phyloP scores from a whole-genome alignment of 306 rosid genomes.

The Benincasa hispida region DNA sequence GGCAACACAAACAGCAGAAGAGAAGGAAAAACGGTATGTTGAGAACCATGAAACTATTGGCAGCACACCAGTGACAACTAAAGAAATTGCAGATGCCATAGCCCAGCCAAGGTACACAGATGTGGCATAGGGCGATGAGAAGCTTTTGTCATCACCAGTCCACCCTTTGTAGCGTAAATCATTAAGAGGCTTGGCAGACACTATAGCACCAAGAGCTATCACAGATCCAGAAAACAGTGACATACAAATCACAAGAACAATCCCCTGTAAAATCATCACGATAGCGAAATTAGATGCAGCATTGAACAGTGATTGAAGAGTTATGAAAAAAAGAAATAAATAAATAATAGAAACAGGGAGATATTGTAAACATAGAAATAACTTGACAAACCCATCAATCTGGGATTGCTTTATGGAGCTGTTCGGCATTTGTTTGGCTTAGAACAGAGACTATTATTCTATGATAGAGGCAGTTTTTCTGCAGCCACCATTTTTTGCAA shows the following conservation, averaged over 20 bases:
- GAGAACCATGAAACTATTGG: slow-evolving; percentile 98
- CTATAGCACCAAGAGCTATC: slow-evolving; percentile 75
- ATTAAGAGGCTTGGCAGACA: slow-evolving; percentile 89
- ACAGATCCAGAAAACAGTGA: slow-evolving; percentile 66
- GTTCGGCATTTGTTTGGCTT: neutral
- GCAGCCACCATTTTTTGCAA: neutral
- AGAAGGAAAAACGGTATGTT: slow-evolving; percentile 75
- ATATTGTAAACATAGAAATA: neutral
- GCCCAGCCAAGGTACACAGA: slow-evolving; percentile 95
- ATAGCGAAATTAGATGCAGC: slow-evolving; percentile 1
- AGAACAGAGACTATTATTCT: neutral
- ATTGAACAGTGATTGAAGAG: neutral
- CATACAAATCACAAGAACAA: slow-evolving; percentile 53
- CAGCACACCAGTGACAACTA: slow-evolving; percentile 73
- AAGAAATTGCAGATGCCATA: slow-evolving; percentile 79
- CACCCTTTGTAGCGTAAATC: slow-evolving; percentile 77
- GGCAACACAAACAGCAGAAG: slow-evolving; percentile 77
- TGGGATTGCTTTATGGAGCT: neutral
- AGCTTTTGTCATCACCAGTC: slow-evolving; percentile 62
- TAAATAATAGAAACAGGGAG: neutral
- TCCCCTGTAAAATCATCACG: slow-evolving; percentile 40
- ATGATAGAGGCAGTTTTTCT: neutral
- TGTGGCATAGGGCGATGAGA: slow-evolving; percentile 74
- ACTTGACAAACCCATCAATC: neutral
- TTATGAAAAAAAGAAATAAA: neutral